Conservation (phyloP, 352 stramenopile genomes). For the Phytophthora pluvialis region DNA sequence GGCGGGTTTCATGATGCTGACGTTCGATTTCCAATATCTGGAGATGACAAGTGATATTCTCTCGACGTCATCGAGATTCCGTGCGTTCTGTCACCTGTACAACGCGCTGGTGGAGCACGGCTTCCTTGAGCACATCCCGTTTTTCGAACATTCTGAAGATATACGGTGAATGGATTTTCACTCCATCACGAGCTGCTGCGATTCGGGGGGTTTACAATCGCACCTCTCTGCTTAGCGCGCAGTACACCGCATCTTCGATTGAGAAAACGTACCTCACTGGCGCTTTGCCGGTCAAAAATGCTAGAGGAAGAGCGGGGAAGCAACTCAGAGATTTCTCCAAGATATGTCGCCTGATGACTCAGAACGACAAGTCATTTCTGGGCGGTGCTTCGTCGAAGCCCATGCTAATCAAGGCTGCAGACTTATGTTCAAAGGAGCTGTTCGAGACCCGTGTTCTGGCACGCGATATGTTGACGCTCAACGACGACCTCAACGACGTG, state of each 20-base stretch:
- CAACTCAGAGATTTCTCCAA: slow-evolving; percentile 43
- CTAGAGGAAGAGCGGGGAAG: too few relatives aligned
- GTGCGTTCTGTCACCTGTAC: slow-evolving; percentile 42
- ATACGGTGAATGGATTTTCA: slow-evolving; percentile 40
- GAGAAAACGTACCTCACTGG: too few relatives aligned
- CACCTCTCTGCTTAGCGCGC: slow-evolving; percentile 34
- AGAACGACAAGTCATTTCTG: slow-evolving; percentile 31
- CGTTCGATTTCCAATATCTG: slow-evolving; percentile 33
- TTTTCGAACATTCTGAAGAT: slow-evolving; percentile 37
- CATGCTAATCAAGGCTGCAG: slow-evolving; percentile 24
- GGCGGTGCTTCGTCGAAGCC: slow-evolving; percentile 22
- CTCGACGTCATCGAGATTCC: slow-evolving; percentile 34
- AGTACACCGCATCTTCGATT: too few relatives aligned
- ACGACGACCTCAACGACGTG: slow-evolving; percentile 36
- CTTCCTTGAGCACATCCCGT: slow-evolving; percentile 27
- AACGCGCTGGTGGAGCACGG: slow-evolving; percentile 28
- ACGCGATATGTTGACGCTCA: slow-evolving; percentile 40
- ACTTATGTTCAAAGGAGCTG: slow-evolving; percentile 35
- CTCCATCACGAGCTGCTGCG: slow-evolving; percentile 31
- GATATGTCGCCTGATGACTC: slow-evolving; percentile 25
- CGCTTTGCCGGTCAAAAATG: too few relatives aligned
- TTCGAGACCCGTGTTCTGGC: slow-evolving; percentile 40
- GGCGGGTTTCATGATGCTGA: slow-evolving; percentile 35
- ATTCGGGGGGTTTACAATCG: slow-evolving; percentile 30
- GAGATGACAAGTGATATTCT: slow-evolving; percentile 26